Evolutionary conservation across 2,329 filamentous ascomycete genomes (phyloP), one percentile per base, ranked within the genome.

Genomic region (Annulohypoxylon truncatum): DNA sequence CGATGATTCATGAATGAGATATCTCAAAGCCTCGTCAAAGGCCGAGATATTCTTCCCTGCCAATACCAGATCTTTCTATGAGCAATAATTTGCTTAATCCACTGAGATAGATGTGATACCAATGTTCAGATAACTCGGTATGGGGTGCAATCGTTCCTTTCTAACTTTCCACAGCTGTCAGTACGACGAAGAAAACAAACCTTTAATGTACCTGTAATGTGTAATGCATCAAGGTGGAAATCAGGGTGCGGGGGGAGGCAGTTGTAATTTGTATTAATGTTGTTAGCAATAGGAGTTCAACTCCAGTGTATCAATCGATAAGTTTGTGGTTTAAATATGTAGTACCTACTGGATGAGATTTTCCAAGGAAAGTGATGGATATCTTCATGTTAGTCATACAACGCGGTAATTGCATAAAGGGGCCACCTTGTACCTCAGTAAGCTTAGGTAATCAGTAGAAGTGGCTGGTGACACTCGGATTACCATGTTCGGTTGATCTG

Each of bases 381-480:
- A 15, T 38, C 35, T 38, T 7, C 5, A 33, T 4, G 12, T 33
- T 33, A 33, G 3, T 10, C 12, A 33, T 33, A 33, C n/a, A n/a
- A n/a, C n/a, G n/a, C n/a, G n/a, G n/a, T 38, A 38, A 38, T 38
- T 38, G 15, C 35, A n/a, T 38, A 38, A 13, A 38, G 15, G 7
- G 35, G 3, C n/a, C 26, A 28, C 26, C 26, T 4, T 3, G 26
- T 28, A 53, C 20, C 26, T 40, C 4, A 12, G 31, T 5, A 10
- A 18, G 42, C 42, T 48, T 18, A n/a, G n/a, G n/a, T n/a, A 60
- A 52, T 60, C 48, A 60, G 35, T 38, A 60, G 3, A 40, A 46
- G 56, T 60, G 56, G 56, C 56, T 60, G n/a, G 22, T 60, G 47
- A 15, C 18, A n/a, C 13, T 48, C 24, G 22, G 29, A 26, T 47